These are phyloP conservation scores for Symbiodinium pilosum DNA, from an alignment of 73 alveolate species.

Conservation along the genomic window DNA sequence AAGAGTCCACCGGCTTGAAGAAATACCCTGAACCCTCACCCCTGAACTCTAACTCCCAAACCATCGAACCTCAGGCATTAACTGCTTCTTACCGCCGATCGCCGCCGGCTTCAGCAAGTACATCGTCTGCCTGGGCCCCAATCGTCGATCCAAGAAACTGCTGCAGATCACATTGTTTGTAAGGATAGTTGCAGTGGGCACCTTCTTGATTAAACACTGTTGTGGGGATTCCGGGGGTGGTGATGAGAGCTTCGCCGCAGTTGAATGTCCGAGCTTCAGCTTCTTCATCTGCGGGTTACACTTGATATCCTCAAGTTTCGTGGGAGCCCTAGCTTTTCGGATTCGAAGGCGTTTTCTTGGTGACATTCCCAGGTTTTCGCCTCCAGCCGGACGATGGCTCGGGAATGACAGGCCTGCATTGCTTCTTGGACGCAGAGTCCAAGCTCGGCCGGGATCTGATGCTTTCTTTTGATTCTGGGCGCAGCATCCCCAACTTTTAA, in stretches of 20 bases:
- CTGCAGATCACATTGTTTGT: neutral
- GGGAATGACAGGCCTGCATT: neutral
- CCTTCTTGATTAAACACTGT: neutral
- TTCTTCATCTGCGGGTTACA: neutral
- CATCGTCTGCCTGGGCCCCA: neutral
- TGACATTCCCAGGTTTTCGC: conserved; percentile 1
- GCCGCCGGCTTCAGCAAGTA: conserved; percentile 1
- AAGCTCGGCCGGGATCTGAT: no score
- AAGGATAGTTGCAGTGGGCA: neutral
- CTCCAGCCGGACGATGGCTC: neutral
- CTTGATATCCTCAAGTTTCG: neutral
- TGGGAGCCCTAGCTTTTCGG: neutral
- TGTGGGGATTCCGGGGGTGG: neutral
- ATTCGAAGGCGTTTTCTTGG: no score
- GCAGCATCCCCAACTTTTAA: no score
- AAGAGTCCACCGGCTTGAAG: no score
- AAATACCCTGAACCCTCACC: no score
- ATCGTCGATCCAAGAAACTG: neutral
- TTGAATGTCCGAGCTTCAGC: neutral
- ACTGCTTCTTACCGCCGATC: neutral
- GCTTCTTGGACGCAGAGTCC: neutral
- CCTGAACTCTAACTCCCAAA: no score
- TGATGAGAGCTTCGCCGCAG: neutral
- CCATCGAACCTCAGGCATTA: neutral
- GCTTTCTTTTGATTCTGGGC: no score